Evolutionary conservation across 768 basidiomycete genomes (phyloP), one percentile per base, ranked within the genome.

Genomic region (Leccinum rimulosum): DNA sequence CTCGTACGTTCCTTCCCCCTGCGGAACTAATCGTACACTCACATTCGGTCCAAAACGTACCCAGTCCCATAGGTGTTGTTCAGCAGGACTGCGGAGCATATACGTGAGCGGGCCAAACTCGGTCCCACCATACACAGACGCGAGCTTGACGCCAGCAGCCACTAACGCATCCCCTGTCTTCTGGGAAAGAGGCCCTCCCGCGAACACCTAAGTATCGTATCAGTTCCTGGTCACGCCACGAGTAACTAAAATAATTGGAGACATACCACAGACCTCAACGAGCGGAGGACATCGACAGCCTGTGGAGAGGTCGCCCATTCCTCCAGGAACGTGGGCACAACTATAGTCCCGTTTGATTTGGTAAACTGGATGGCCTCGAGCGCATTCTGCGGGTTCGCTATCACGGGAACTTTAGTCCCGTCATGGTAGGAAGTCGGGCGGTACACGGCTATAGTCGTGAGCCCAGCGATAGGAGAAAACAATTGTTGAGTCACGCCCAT

Each of bases 1-100:
- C 54, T 79, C 78, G 36, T 66, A 78, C 0, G 71, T 74, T 3
- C 68, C 74, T 38, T 78, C 76, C 1, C 68, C 75, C 53, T 75
- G 75, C 1, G 72, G 64, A 1, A 65, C 65, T 75, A 77, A 78
- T 33, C 74, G 58, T 1, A 73, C 50, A 4, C 61, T 69, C 11
- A 63, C 52, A 9, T 61, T 54, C 0, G 73, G 66, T 4, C 63
- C 59, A 6, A 68, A 69, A 9, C 67, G 66, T 28, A 74, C 47
- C 65, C 70, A 79, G 6, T 75, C 65, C 71, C 73, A 80, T 15
- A 71, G 68, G 69, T 75, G 74, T 47, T 56, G 59, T 27, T 77
- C 67, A 7, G 25, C 22, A 12, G 64, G 55, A 54, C 25, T 50
- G 0, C 63, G 66, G 17, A 62, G 54, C 2, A 64, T 47, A 35